phyloP scores from a whole-genome alignment of 257 asterid species.

The Solanum phureja region DNA sequence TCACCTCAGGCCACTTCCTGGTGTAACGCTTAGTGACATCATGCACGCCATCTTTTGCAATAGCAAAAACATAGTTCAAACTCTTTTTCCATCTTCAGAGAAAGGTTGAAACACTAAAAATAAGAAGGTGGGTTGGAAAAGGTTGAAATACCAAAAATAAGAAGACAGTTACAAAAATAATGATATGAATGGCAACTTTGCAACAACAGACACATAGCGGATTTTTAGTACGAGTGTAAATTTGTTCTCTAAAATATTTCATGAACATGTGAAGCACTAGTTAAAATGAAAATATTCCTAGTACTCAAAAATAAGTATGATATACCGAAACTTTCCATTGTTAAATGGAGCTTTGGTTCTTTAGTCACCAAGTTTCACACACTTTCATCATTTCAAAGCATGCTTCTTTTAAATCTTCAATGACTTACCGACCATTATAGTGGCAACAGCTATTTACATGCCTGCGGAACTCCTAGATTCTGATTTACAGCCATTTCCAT shows the following conservation, averaged over 20 bases:
- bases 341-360: neutral
- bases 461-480: neutral
- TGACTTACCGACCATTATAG: neutral
- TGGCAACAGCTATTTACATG: neutral
- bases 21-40: constrained; percentile 96
- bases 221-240: neutral
- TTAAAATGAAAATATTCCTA: neutral
- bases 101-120: constrained; percentile 17
- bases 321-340: neutral
- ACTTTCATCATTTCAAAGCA: neutral
- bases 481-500: neutral
- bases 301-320: neutral
- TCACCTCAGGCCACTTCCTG: constrained; percentile 86
- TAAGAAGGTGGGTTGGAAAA: neutral
- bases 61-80: constrained; percentile 60
- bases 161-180: neutral
- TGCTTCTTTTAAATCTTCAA: neutral
- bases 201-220: neutral
- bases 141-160: neutral
- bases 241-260: neutral
- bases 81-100: constrained; percentile 74
- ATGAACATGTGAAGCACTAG: neutral
- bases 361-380: neutral
- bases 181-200: neutral
- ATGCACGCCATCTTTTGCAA: constrained; percentile 79